phyloP scores from a whole-genome alignment of 176 grass and related monocot genomes.

The Pharus latifolius region DNA sequence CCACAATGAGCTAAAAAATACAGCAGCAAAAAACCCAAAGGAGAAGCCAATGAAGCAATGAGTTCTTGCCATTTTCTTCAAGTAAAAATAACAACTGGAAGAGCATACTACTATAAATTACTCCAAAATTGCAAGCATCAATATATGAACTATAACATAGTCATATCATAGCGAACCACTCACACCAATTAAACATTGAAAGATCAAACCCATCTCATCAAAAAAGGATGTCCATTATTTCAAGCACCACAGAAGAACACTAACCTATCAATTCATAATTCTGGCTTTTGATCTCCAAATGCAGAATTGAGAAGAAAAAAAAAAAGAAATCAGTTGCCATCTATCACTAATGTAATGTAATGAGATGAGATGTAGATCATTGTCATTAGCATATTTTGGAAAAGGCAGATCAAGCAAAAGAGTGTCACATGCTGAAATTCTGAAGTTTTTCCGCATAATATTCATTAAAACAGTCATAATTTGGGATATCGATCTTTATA shows the following conservation, averaged over 20 bases:
- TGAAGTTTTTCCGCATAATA: background rate
- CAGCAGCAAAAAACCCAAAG: background rate
- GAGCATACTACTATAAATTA: no score
- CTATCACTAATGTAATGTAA: background rate
- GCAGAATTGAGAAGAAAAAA: background rate
- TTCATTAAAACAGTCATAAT: background rate
- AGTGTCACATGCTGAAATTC: no score
- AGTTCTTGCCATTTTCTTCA: no score
- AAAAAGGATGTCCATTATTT: background rate
- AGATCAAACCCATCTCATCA: background rate
- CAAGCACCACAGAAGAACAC: background rate
- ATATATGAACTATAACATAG: background rate
- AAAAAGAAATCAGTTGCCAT: background rate
- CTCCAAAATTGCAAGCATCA: no score
- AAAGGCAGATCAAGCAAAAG: background rate
- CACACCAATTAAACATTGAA: background rate
- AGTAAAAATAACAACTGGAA: no score
- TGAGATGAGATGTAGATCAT: background rate
- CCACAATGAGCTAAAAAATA: background rate
- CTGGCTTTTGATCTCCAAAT: background rate
- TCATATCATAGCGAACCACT: background rate
- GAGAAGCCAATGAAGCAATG: background rate
- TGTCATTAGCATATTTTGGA: background rate
- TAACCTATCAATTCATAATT: background rate
- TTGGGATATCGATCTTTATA: background rate